Conservation (phyloP, 2,329 filamentous ascomycete species). For the Penicillium brasilianum region DNA sequence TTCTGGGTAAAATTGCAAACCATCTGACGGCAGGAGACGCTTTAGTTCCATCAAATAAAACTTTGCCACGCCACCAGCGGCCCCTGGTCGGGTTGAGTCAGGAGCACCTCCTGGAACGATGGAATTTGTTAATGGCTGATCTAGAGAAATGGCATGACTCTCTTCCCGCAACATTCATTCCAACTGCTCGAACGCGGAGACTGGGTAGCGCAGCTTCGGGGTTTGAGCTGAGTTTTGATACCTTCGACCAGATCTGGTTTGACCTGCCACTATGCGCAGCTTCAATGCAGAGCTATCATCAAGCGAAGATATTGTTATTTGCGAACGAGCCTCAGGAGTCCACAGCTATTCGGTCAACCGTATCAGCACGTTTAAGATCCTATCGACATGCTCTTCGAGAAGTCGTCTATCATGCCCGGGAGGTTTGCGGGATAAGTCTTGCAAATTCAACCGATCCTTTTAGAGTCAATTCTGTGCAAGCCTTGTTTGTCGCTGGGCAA, state of each 20-base stretch:
- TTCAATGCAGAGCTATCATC: not conserved
- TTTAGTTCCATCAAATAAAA: not conserved
- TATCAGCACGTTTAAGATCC: not conserved
- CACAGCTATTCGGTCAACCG: not conserved
- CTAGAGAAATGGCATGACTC: not conserved
- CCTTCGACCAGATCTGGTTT: not conserved
- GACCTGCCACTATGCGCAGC: not conserved
- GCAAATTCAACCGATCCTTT: not conserved
- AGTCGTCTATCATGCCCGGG: not conserved
- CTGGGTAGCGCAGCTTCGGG: not conserved
- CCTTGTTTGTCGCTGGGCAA: constrained; percentile 9
- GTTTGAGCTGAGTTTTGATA: not conserved
- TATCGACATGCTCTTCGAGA: not conserved
- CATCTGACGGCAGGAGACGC: not conserved
- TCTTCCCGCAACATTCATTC: not conserved
- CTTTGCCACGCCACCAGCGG: not conserved
- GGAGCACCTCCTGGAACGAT: not conserved
- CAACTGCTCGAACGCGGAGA: not conserved
- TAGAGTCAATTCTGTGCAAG: not conserved
- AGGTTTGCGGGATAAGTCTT: not conserved
- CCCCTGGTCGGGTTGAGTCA: not conserved
- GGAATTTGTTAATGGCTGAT: not conserved
- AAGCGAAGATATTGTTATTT: not conserved
- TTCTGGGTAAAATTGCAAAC: not conserved
- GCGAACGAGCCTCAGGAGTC: not conserved